Conservation (phyloP, 768 basidiomycete genomes). For the Paxillus rubicundulus region DNA sequence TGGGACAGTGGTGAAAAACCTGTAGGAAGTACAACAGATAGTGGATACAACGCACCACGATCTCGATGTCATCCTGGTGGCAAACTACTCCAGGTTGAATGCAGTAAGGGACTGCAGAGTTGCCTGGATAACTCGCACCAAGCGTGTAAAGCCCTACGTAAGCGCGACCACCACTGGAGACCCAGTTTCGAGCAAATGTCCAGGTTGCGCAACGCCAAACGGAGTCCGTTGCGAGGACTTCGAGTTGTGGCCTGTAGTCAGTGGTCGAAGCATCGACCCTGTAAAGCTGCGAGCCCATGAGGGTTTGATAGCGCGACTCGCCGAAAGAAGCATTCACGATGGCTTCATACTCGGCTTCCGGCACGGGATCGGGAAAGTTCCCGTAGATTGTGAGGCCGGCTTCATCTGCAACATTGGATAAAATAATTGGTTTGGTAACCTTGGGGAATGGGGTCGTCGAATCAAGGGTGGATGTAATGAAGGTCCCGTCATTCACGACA, state of each 20-base stretch:
- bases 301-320: conserved; percentile 37
- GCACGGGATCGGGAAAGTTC: conserved; percentile 39
- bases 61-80: conserved; percentile 81
- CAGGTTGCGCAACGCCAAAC: conserved; percentile 69
- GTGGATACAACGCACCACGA: conserved; percentile 51
- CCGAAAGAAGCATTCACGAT: conserved; percentile 49
- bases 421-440: conserved; percentile 61
- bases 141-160: conserved; percentile 63
- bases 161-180: conserved; percentile 58
- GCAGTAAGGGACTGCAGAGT: conserved; percentile 56
- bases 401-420: conserved; percentile 73
- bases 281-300: conserved; percentile 51
- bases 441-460: conserved; percentile 57
- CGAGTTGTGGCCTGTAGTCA: conserved; percentile 48
- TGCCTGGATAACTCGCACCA: conserved; percentile 72
- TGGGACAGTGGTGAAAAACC: conserved; percentile 4
- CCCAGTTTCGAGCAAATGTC: conserved; percentile 71
- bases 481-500: conserved; percentile 62
- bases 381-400: conserved; percentile 62
- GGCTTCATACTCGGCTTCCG: conserved; percentile 35
- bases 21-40: background rate
- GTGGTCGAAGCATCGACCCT: conserved; percentile 27
- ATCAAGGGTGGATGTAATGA: conserved; percentile 67
- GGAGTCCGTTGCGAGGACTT: conserved; percentile 63
- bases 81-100: conserved; percentile 57